Conservation (phyloP, 2,329 filamentous ascomycete genomes). For the Cladosporium velox region DNA sequence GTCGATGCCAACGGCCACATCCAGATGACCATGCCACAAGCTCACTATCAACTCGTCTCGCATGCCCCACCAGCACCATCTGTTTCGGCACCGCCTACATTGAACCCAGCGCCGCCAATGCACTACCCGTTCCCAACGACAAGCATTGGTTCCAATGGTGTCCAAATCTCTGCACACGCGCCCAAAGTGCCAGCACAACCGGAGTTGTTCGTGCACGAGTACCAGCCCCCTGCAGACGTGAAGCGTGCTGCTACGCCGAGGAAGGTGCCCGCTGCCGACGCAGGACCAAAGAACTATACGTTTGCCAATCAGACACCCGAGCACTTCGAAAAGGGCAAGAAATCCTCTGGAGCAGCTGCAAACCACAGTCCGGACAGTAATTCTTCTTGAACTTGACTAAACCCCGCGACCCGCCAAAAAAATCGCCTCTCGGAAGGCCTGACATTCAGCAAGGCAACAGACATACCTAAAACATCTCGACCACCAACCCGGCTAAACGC, state of each 20-base stretch:
- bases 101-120: conserved; percentile 24
- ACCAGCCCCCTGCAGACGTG: conserved; percentile 47
- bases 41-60: conserved; percentile 17
- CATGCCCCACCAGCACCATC: conserved; percentile 9
- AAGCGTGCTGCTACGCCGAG: conserved; percentile 37
- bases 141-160: conserved; percentile 21
- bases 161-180: conserved; percentile 33
- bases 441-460: background rate
- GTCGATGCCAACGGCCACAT: conserved; percentile 25
- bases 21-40: conserved; percentile 24
- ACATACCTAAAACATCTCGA: background rate
- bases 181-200: conserved; percentile 34
- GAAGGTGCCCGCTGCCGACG: conserved; percentile 27
- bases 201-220: conserved; percentile 51
- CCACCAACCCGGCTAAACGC: background rate
- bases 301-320: conserved; percentile 51
- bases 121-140: conserved; percentile 29
- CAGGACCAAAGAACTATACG: conserved; percentile 48
- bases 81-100: conserved; percentile 18
- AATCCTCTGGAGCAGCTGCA: conserved; percentile 8
- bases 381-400: conserved; percentile 1
- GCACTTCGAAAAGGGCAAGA: conserved; percentile 43
- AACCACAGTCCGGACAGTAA: conserved; percentile 13
- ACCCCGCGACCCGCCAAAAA: background rate
- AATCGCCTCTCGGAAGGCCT: background rate